Base-by-base conservation (phyloP, 192 early-diverging fungal species). In the Ambispora gerdemannii region DNA sequence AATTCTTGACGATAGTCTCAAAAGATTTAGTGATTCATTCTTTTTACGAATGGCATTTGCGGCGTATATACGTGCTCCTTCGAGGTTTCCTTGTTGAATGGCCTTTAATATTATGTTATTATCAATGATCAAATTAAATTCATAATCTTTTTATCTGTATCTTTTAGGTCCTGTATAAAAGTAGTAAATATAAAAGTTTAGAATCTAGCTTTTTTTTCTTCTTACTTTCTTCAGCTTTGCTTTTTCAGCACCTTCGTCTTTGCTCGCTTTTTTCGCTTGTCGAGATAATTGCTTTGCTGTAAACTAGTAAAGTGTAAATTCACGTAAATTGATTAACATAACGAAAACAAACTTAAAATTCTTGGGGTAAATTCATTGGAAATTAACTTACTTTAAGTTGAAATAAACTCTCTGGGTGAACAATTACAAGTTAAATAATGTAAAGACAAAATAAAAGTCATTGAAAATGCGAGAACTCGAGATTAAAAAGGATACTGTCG, bases 41-140 rank as follows among this genome's bases (percentile, higher is more conserved):
- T 95, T 95, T 78, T 99, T 99, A 72, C 97, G 86, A 70, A 99
- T 99, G 19, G 93, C 95, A 73, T 98, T 96, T 30, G 92, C 86
- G 11, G 93, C 95, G 76, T 95, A 92, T 71, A 99, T 90, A 70
- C 91, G 89, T 11, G 97, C 95, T 6, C 92, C 91, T 75, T 97
- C 97, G 77, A 84, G 88, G 74, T 98, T 94, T 34, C 91, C 90
- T 77, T 91, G 86, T 80, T 95, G 90, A 68, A 99, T 94, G 15
- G 95, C 95, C 90, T 93, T 59, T 22, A 60, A 55, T 24, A 27
- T 4, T 7, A 38, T 4, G 19, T 17, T 61, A 13, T 32, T 25
- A 33, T n/a, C 7, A 70, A 22, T 53, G 17, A 55, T 53, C 34
- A 28, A 30, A 56, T 20, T 6, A 52, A 20, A 15, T 13, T 28